Base-by-base conservation (phyloP, 108 stramenopile species). In the Nitzschia sp. region DNA sequence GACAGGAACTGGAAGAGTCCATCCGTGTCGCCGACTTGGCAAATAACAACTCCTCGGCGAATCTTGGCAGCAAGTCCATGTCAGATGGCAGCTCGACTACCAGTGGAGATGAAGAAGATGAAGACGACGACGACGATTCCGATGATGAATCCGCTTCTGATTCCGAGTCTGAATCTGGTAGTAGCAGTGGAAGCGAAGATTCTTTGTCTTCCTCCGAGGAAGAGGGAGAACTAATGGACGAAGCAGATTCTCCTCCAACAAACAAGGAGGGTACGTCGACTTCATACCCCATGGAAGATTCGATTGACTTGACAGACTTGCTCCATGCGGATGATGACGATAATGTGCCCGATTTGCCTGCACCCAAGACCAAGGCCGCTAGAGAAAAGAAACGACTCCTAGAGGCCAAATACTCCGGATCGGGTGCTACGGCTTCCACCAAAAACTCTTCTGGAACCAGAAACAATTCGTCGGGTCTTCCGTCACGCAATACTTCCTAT, bases 371-470 rank as follows among this genome's bases (percentile, higher is more conserved):
- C n/a, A 44, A 19, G 25, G 9, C 60, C 1, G 57, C 57, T n/a
- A 36, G 60, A 22, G 38, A 61, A 61, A 61, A 27, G 41, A 61
- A 61, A 25, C 17, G 60, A 13, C 29, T 19, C 9, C 44, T 61
- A 41, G 60, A 61, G 45, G 45, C 41, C n/a, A 61, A 61, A 45
- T 61, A 25, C n/a, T n/a, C n/a, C n/a, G n/a, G n/a, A n/a, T n/a
- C n/a, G n/a, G n/a, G n/a, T n/a, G n/a, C n/a, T n/a, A n/a, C n/a
- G n/a, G n/a, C n/a, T n/a, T n/a, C n/a, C n/a, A n/a, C n/a, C n/a
- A n/a, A n/a, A n/a, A n/a, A n/a, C n/a, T n/a, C n/a, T n/a, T n/a
- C n/a, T n/a, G n/a, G n/a, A n/a, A n/a, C n/a, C n/a, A n/a, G n/a
- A n/a, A n/a, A n/a, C n/a, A n/a, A n/a, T n/a, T n/a, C n/a, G n/a